These are phyloP conservation scores for Volvox carteri DNA, from an alignment of 163 green algal genomes.

Conservation along the genomic window DNA sequence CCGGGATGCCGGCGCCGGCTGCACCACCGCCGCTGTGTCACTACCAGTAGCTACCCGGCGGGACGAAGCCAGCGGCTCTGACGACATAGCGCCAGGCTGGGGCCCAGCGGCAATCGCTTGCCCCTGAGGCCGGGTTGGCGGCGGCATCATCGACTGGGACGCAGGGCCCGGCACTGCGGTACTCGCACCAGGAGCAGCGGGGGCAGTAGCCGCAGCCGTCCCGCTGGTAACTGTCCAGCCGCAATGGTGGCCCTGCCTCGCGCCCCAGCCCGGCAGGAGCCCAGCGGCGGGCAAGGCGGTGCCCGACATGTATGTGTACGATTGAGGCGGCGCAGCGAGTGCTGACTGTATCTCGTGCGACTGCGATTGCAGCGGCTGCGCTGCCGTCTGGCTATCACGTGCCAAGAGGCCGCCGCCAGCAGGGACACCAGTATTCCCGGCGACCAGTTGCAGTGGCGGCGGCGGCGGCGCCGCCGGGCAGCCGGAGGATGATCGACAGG, in stretches of 20 bases:
- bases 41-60: neutral
- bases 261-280: neutral
- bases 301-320: no score
- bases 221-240: neutral
- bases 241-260: neutral
- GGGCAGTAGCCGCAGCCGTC: neutral
- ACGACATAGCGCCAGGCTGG: neutral
- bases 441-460: neutral
- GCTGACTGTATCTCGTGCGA: neutral
- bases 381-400: no score
- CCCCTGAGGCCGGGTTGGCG: neutral
- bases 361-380: no score
- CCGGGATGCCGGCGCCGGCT: neutral
- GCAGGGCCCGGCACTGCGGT: neutral
- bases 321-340: neutral
- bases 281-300: neutral
- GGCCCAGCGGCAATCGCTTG: neutral
- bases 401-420: no score
- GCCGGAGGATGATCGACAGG: no score
- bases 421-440: no score
- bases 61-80: neutral
- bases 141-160: neutral
- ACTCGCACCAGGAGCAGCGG: neutral
- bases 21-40: neutral
- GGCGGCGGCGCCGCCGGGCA: no score